Evolutionary conservation across 108 stramenopile species (phyloP).

Genomic region (Craspedostauros australis): DNA sequence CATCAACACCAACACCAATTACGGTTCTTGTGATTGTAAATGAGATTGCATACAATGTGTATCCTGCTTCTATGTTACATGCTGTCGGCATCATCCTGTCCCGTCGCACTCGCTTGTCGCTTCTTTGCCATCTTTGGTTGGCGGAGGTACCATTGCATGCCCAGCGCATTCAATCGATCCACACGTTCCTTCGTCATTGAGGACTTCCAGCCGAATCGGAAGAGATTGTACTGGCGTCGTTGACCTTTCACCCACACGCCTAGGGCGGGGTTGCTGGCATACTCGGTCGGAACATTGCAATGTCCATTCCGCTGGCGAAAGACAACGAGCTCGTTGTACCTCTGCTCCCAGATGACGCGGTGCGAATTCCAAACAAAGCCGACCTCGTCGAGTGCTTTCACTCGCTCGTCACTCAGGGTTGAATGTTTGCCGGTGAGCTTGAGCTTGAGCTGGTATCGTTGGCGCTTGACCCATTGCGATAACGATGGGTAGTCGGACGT

Average conservation of each 20-base stretch:
- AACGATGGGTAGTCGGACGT: too few relatives aligned
- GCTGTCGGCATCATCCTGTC: too few relatives aligned
- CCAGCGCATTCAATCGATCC: constrained; percentile 7
- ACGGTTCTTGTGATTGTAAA: too few relatives aligned
- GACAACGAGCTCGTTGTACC: neutral
- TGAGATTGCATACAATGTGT: too few relatives aligned
- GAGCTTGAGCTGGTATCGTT: constrained; percentile 30
- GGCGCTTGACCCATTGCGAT: constrained; percentile 29
- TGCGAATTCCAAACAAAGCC: constrained; percentile 28
- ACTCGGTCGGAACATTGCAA: neutral
- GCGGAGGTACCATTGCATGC: constrained; percentile 27
- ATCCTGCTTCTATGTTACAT: too few relatives aligned
- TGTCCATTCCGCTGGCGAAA: constrained; percentile 6
- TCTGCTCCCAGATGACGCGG: neutral
- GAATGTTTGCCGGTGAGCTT: constrained; percentile 10
- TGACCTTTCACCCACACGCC: constrained; percentile 12
- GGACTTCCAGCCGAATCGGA: constrained; percentile 14
- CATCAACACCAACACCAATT: too few relatives aligned
- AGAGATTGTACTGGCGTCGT: constrained; percentile 24
- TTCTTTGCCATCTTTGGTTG: too few relatives aligned
- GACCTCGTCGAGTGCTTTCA: constrained; percentile 18
- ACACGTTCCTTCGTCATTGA: constrained; percentile 25
- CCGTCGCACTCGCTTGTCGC: too few relatives aligned
- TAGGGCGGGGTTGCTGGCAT: neutral
- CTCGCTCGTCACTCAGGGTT: constrained; percentile 23